Conservation (phyloP, 176 grass and related monocot species). For the Musa schizocarpa region DNA sequence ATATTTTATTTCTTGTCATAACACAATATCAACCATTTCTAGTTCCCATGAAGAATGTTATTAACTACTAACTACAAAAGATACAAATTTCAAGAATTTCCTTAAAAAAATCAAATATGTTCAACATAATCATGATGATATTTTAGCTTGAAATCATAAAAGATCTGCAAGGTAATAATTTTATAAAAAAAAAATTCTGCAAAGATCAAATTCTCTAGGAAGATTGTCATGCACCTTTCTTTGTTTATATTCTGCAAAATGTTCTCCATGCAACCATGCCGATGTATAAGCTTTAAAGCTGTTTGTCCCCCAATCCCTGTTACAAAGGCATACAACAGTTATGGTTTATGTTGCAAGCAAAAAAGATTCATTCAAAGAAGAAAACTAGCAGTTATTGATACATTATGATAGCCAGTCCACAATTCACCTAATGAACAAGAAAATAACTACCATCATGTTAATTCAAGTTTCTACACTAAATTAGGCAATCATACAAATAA, state of each 20-base stretch:
- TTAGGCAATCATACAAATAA: neutral
- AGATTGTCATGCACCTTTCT: slow-evolving; percentile 33
- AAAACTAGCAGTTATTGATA: no score
- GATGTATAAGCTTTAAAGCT: slow-evolving; percentile 16
- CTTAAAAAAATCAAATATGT: no score
- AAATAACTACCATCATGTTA: neutral
- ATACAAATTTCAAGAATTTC: no score
- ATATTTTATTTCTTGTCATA: no score
- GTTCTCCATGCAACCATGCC: slow-evolving; percentile 10
- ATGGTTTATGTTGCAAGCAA: neutral
- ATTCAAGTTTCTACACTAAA: neutral
- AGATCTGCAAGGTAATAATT: no score
- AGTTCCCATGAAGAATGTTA: no score
- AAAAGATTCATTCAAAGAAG: neutral
- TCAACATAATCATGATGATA: no score
- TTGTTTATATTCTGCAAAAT: slow-evolving; percentile 16
- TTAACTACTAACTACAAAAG: no score
- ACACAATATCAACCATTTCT: no score
- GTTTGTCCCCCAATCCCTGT: slow-evolving; percentile 15
- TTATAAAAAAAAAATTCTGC: no score
- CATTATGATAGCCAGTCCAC: neutral
- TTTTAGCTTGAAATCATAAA: no score
- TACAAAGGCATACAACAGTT: neutral
- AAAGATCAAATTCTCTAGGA: neutral
- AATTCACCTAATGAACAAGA: neutral